Evolutionary conservation across 345 rosid genomes (phyloP).

Genomic region (Corymbia maculata): DNA sequence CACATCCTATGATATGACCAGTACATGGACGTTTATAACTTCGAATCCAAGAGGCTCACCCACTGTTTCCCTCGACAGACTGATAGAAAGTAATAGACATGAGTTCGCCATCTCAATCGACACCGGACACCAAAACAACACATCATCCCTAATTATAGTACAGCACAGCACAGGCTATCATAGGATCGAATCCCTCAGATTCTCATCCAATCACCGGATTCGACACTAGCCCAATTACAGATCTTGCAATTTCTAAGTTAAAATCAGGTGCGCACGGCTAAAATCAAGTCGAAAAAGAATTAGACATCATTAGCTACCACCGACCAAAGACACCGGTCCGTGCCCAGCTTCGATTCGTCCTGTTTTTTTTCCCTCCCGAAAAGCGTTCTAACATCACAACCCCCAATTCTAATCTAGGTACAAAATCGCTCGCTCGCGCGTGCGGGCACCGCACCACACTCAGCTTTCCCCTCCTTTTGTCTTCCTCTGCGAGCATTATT

Average conservation of each 20-base stretch:
- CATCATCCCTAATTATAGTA: not conserved
- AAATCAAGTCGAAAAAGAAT: not conserved
- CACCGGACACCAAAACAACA: not conserved
- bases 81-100: not conserved
- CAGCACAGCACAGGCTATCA: not conserved
- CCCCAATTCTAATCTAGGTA: not conserved
- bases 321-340: not conserved
- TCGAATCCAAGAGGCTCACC: not conserved
- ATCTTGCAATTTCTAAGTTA: not conserved
- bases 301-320: not conserved
- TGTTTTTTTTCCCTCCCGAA: not conserved
- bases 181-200: not conserved
- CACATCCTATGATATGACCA: not conserved
- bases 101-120: not conserved
- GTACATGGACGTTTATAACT: not conserved
- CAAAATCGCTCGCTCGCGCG: not conserved
- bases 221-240: not conserved
- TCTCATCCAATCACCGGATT: not conserved
- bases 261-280: not conserved
- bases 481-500: not conserved
- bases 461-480: not conserved
- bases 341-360: not conserved
- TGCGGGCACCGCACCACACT: not conserved
- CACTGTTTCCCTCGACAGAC: not conserved
- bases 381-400: not conserved